A percentile compares a stretch with the other conserved stretches of the same genome.
Evolutionary conservation across 768 basidiomycete genomes (phyloP).

Genomic region (Mycena haematopus): DNA sequence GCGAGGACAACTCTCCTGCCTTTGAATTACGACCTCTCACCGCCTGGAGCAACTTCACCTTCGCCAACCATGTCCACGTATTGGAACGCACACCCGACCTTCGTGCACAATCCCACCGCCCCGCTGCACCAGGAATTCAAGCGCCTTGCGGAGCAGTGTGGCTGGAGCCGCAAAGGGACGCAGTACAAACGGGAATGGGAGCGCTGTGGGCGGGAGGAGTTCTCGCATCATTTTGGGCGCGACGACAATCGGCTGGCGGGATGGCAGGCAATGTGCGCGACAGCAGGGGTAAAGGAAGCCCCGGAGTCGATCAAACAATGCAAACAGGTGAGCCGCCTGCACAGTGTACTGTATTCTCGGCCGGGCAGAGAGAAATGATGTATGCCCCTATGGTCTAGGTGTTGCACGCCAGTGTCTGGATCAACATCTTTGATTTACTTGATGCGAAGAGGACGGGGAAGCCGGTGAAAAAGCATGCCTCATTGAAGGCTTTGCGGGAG

Average conservation of each 20-base stretch:
- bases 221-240: slow-evolving; percentile 16
- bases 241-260: slow-evolving; percentile 22
- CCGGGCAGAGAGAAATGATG: neutral
- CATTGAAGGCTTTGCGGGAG: slow-evolving; percentile 8
- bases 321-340: slow-evolving; percentile 23
- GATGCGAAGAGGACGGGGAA: slow-evolving; percentile 24
- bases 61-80: slow-evolving; percentile 16
- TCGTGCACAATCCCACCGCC: slow-evolving; percentile 18
- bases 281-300: slow-evolving; percentile 8
- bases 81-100: slow-evolving; percentile 19
- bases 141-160: slow-evolving; percentile 15
- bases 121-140: slow-evolving; percentile 25
- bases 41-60: too few species aligned
- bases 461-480: slow-evolving; percentile 15
- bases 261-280: slow-evolving; percentile 28
- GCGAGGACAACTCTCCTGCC: neutral
- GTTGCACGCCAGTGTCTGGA: slow-evolving; percentile 14
- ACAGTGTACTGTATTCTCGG: neutral
- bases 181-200: slow-evolving; percentile 20
- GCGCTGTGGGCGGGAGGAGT: slow-evolving; percentile 24
- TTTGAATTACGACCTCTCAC: too few species aligned
- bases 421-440: slow-evolving; percentile 29
- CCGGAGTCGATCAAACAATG: slow-evolving; percentile 26
- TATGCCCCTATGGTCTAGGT: neutral
- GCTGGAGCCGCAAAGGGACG: slow-evolving; percentile 12